Evolutionary conservation across 1,139 yeast genomes (phyloP), one percentile per base, ranked within the genome.

Genomic region (Kodamaea ohmeri): DNA sequence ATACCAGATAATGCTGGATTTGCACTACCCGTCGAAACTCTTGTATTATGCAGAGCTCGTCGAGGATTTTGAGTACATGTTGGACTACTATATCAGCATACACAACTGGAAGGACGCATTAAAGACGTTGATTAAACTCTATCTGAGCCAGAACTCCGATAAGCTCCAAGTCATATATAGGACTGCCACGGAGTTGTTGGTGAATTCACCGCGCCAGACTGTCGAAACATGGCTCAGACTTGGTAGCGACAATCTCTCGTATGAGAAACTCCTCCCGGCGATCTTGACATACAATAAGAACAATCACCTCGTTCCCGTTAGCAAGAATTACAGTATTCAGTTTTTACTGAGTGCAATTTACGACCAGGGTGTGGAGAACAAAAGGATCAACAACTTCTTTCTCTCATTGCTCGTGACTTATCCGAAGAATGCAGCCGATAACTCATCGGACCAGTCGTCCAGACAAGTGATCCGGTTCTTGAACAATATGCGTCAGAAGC

Each of bases 71-170:
- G 78, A 76, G 34, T 85, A 74, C 56, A 83, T 89, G 2, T 60
- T 90, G 28, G 67, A 78, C 18, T 80, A 83, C 55, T 79, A 89
- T 73, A 71, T 90, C 11, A 75, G 81, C 32, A 58, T 68, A 17
- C 83, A 80, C 43, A 73, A 83, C 41, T 94, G 97, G 96, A 57
- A 66, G 4, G 82, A 81, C 40, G 85, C 96, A 0, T 58, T 89
- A 34, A 73, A 75, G 37, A 73, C 80, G 0, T 56, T 88, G 35
- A 43, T 63, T 2, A 74, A 76, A 34, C 64, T 68, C 32, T 76
- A 76, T 42, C 64, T 69, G 17, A 41, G 45, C 4, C 71, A 76
- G 34, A 62, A 71, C 4, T 46, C 47, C 11, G 40, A 45, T 3
- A 44, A 52, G 8, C 49, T 48, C 1, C 68, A 69, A 1, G 56